phyloP scores from a whole-genome alignment of 176 grass and related monocot genomes.

The Musa schizocarpa region DNA sequence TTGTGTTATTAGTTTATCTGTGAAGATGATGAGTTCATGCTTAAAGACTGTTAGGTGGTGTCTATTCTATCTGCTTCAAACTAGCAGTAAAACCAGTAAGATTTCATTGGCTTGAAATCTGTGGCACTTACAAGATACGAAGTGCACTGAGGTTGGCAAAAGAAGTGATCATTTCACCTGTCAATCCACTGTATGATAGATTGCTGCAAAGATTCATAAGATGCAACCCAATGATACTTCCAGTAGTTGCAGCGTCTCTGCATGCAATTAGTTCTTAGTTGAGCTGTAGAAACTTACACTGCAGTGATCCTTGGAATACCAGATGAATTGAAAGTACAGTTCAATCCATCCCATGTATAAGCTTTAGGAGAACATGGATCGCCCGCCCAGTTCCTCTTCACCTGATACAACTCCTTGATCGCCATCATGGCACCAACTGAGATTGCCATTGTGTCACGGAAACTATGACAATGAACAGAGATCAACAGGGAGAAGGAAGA shows the following conservation, averaged over 20 bases:
- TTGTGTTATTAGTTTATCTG: background rate
- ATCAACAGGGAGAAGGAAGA: background rate
- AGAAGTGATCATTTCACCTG: conserved; percentile 13
- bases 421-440: conserved; percentile 25
- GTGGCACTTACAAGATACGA: conserved; percentile 27
- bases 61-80: no score
- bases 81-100: no score
- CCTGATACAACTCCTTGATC: conserved; percentile 19
- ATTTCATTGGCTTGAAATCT: background rate
- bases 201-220: conserved; percentile 14
- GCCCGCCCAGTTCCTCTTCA: conserved; percentile 26
- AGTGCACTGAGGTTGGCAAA: conserved; percentile 26
- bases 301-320: conserved; percentile 22
- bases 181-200: conserved; percentile 15
- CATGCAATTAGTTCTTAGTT: background rate
- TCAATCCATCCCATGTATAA: conserved; percentile 20
- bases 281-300: conserved; percentile 14
- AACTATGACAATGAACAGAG: background rate
- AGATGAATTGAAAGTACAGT: conserved; percentile 8
- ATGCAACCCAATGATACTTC: no score
- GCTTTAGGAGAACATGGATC: conserved; percentile 32
- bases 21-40: background rate
- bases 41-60: no score
- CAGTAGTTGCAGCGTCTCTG: background rate
- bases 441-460: background rate